Evolutionary conservation across 2,329 filamentous ascomycete genomes (phyloP).

Genomic region (Cylindrodendrum hubeiense): DNA sequence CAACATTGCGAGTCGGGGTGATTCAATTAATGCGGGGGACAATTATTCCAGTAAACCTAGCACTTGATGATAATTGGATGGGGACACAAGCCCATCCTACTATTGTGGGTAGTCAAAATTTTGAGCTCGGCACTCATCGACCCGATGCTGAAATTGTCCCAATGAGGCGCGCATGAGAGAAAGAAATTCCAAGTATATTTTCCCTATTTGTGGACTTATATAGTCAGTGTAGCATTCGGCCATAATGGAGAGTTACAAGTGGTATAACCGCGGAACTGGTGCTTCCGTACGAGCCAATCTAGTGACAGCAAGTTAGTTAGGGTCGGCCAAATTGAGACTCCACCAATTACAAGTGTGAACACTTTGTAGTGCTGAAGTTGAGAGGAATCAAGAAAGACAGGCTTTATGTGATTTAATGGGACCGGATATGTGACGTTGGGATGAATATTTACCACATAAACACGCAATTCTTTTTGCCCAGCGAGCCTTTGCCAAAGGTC

Average conservation of each 20-base stretch:
- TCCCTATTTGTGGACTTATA: background rate
- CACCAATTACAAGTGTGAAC: background rate
- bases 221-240: background rate
- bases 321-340: background rate
- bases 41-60: background rate
- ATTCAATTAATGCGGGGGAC: background rate
- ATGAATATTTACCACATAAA: too few relatives aligned
- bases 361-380: too few relatives aligned
- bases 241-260: background rate
- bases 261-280: background rate
- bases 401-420: too few relatives aligned
- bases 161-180: background rate
- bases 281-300: background rate
- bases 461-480: too few relatives aligned
- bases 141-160: constrained; percentile 1
- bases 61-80: background rate
- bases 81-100: background rate
- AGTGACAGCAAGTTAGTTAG: background rate
- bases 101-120: background rate
- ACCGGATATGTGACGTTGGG: too few relatives aligned
- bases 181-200: background rate
- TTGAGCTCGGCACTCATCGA: background rate
- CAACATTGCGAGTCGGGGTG: background rate
- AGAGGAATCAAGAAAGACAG: too few relatives aligned
- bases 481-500: too few relatives aligned